Conservation (phyloP, 768 basidiomycete genomes). For the Podaxis carcinomalis region DNA sequence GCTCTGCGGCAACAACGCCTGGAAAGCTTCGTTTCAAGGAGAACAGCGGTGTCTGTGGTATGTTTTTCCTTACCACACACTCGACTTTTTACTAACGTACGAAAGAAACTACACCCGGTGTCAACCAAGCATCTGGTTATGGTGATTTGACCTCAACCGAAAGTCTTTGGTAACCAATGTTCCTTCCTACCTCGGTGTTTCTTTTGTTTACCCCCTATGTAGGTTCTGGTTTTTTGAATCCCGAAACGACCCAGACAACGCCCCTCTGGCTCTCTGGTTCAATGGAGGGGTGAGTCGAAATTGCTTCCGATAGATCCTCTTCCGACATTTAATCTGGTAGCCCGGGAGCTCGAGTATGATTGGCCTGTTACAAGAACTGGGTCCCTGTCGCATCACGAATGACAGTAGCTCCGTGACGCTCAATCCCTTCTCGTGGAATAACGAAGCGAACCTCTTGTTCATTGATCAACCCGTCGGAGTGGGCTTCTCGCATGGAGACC, state of each 20-base stretch:
- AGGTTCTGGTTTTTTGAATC: constrained; percentile 73
- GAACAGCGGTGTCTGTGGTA: constrained; percentile 61
- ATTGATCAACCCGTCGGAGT: constrained; percentile 63
- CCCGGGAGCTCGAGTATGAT: constrained; percentile 56
- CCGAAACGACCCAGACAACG: constrained; percentile 54
- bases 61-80: constrained; percentile 2
- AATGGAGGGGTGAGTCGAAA: constrained; percentile 49
- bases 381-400: constrained; percentile 66
- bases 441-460: constrained; percentile 51
- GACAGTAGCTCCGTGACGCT: constrained; percentile 42
- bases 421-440: constrained; percentile 60
- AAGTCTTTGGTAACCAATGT: constrained; percentile 46
- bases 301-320: not conserved
- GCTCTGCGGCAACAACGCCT: constrained; percentile 29
- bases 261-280: constrained; percentile 65
- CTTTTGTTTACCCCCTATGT: not conserved
- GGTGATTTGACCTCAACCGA: constrained; percentile 52
- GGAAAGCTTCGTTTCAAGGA: constrained; percentile 52
- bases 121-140: constrained; percentile 61
- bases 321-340: constrained; percentile 18
- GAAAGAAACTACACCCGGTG: constrained; percentile 55
- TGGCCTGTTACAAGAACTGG: constrained; percentile 71
- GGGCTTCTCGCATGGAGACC: constrained; percentile 57
- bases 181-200: not conserved
- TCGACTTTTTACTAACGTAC: not conserved